Conservation (phyloP, 495 filamentous ascomycete species). For the Corynascus novoguineensis region DNA sequence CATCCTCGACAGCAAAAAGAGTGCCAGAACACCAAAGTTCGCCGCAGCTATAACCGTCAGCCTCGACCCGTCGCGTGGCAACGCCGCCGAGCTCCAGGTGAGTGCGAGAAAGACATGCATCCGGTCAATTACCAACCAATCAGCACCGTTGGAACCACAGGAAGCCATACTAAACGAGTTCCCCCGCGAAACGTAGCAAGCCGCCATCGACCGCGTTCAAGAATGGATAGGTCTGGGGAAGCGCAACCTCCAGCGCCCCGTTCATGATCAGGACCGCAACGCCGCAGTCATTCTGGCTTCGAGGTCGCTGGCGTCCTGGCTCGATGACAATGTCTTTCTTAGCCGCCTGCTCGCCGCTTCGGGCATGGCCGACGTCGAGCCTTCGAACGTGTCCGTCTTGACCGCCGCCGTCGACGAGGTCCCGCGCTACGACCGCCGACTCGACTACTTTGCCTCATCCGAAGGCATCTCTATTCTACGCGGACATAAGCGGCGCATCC, state of each 20-base stretch:
- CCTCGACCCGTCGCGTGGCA: not conserved
- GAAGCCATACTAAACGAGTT: not conserved
- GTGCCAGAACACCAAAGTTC: too few species aligned
- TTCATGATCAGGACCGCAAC: not conserved
- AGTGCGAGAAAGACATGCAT: not conserved
- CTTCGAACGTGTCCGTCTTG: slow-evolving; percentile 25
- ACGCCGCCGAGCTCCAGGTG: slow-evolving; percentile 5
- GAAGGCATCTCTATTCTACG: slow-evolving; percentile 42
- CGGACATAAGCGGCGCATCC: slow-evolving; percentile 22
- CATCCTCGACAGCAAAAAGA: too few species aligned
- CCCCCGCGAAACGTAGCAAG: slow-evolving; percentile 1
- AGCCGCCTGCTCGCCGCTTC: slow-evolving; percentile 22
- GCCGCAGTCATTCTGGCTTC: slow-evolving; percentile 36
- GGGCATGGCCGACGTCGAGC: slow-evolving; percentile 7
- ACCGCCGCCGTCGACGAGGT: slow-evolving; percentile 37
- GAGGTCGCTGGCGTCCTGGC: slow-evolving; percentile 31
- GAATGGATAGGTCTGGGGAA: not conserved
- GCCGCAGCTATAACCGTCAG: not conserved
- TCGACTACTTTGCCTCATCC: slow-evolving; percentile 20
- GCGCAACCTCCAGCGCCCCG: not conserved
- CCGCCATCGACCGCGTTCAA: slow-evolving; percentile 1
- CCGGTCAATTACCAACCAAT: too few species aligned
- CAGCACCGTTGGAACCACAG: not conserved
- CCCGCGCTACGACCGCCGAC: slow-evolving; percentile 16
- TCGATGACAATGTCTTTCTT: slow-evolving; percentile 37